Evolutionary conservation across 2,329 filamentous ascomycete genomes (phyloP), one percentile per base, ranked within the genome.

Genomic region (Colletotrichum zoysiae): DNA sequence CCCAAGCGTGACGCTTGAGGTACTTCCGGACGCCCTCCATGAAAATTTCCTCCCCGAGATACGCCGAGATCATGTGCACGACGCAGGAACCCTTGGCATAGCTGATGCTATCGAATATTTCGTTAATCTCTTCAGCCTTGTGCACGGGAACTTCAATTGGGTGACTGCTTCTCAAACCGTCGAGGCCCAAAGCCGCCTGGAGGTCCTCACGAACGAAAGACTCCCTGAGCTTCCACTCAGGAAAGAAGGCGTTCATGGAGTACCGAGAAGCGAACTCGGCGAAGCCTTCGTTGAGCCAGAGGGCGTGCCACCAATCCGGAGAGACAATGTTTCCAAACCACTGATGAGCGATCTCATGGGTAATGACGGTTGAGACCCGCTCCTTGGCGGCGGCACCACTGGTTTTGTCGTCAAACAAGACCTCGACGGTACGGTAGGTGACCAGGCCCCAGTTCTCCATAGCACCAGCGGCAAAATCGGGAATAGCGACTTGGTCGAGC

Each of bases 251-350:
- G 81, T 98, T 95, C 87, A 94, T 97, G 55, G 93, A 95, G 83
- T 96, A 96, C 56, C 75, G 67, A 56, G 74, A 73, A 35, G 66
- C 66, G 30, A 77, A 81, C 81, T 82, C 82, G 42, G 94, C 94
- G 78, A 97, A 97, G 50, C 94, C 94, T 81, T 97, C 94, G 81
- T 98, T 98, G 65, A 98, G 89, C 95, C 95, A 98, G 9, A 98
- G 85, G 66, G 95, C 95, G 82, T 98, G 95, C 95, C 95, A 98
- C 87, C 97, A 98, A 81, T 97, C 95, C 95, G 98, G 98, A 65
- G 95, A 98, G 38, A 98, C 95, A 65, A 98, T 85, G 84, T 98
- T 98, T 74, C 95, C 95, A 79, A 98, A 98, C 95, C 95, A 98
- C 83, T 98, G 95, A 83, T 98, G 95, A 51, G 95, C 95, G 79